Base-by-base conservation (phyloP, 2,329 filamentous ascomycete species). In the Thermoascus crustaceus region DNA sequence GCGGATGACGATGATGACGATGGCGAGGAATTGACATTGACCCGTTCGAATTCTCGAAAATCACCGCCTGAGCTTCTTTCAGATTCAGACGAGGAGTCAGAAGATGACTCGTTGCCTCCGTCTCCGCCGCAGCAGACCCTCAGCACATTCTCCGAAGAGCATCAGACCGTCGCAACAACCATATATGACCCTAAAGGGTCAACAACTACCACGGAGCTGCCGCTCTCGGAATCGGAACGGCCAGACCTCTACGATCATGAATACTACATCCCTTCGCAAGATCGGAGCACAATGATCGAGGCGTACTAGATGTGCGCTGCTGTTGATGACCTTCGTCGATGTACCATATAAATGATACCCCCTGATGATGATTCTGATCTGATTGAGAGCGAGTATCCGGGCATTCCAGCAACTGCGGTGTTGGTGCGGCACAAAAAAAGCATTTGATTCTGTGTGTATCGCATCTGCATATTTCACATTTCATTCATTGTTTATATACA, bases 81-180 rank as follows among this genome's bases (percentile, higher is more conserved):
- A 44, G 82, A 86, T 54, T 75, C 73, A 42, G 80, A 80, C 43
- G 67, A 63, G 5, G 64, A 70, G 2, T 80, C 77, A 38, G 82
- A 86, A 49, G 82, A 87, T 61, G 79, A 84, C 47, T 65, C 71
- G 31, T 68, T 85, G 76, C 83, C 83, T 5, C 80, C 80, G 13
- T 84, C 80, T 41, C 81, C 81, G 23, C 74, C 76, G 30, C 53
- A 61, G 42, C 45, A 72, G 18, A 58, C 71, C 22, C 63, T 85
- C 35, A 67, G 75, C 41, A 63, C 70, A 25, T 82, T 85, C 53
- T 65, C 72, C 30, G 68, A 75, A 66, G 66, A 76, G 44, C 45
- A 59, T 46, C 59, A 56, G 38, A 60, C 66, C 41, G 59, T 59
- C 19, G 61, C 63, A 4, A 63, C 66, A 38, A 55, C 55, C 24